A percentile compares a stretch with the other conserved stretches of the same genome.
Evolutionary conservation across 139 green algal species (phyloP).

Genomic region (Micractinium conductrix): DNA sequence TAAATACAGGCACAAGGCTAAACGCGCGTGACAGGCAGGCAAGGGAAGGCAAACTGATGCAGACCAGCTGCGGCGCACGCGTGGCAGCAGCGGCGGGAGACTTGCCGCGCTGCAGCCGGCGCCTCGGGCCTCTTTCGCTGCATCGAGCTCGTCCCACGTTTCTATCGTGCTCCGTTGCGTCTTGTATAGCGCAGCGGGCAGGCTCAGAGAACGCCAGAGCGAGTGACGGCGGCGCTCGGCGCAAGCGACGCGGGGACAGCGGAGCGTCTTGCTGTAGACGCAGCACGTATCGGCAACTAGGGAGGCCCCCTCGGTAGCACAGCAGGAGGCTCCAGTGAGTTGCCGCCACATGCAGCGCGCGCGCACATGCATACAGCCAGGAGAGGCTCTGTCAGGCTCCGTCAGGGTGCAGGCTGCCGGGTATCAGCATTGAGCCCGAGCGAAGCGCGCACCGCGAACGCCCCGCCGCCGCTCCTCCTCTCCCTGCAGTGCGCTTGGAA

Average conservation of each 20-base stretch:
- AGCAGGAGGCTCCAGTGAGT: conserved; percentile 18
- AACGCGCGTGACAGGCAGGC: too few relatives aligned
- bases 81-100: neutral
- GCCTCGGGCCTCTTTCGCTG: too few relatives aligned
- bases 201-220: too few relatives aligned
- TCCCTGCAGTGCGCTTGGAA: conserved; percentile 87
- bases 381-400: neutral
- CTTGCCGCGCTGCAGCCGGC: neutral
- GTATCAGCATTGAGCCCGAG: neutral
- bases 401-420: neutral
- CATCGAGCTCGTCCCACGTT: too few relatives aligned
- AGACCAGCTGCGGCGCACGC: too few relatives aligned
- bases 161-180: too few relatives aligned
- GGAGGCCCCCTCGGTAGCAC: neutral
- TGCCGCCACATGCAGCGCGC: neutral
- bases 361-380: neutral
- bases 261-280: too few relatives aligned
- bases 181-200: too few relatives aligned
- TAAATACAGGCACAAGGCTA: too few relatives aligned
- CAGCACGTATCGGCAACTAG: neutral
- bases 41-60: too few relatives aligned
- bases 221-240: too few relatives aligned
- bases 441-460: neutral
- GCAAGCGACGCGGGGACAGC: too few relatives aligned
- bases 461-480: neutral